Base-by-base conservation (phyloP, 1,284 basidiomycete species). In the Cystobasidiaceae sp. region DNA sequence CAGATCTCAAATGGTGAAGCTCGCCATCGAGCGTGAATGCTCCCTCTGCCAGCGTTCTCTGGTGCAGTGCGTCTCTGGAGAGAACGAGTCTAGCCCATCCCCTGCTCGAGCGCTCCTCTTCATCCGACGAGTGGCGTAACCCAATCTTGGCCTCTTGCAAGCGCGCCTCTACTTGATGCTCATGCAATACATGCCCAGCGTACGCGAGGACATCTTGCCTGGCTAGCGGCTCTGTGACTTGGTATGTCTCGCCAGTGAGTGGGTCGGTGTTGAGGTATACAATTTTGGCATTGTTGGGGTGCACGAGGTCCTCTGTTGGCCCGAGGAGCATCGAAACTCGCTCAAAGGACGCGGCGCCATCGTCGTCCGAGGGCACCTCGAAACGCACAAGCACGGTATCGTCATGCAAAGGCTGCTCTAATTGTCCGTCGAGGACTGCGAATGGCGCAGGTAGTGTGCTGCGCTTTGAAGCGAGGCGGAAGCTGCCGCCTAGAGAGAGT, bases 1-100 rank as follows among this genome's bases (percentile, higher is more conserved):
- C 82, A 13, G 86, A 87, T 76, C 86, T 80, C 69, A 92, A 80
- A 73, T 90, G 86, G 77, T 89, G 85, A n/a, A 82, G 79, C 63
- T 84, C 79, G 19, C 88, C 88, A 49, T 83, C 76, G 17, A 83
- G 81, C 8, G 82, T 82, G 78, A 91, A 91, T 7, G 85, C 84
- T 60, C 90, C 90, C 74, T 91, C 88, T 74, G 86, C 89, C 11
- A 73, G 32, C 3, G 45, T 33, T 23, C 50, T 57, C 11, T 69
- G 67, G 4, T 63, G 57, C 19, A 54, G 44, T 43, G 67, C 51
- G 32, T 68, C 62, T 19, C 39, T 39, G 19, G 66, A 50, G n/a
- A 74, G 34, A 4, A 69, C 57, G 43, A 75, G 34, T 28, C 72
- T 52, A 19, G 73, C 74, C 72, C 71, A 73, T 0, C 70, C 71